Conservation (phyloP, 768 basidiomycete genomes). For the Mrakia blollopis region DNA sequence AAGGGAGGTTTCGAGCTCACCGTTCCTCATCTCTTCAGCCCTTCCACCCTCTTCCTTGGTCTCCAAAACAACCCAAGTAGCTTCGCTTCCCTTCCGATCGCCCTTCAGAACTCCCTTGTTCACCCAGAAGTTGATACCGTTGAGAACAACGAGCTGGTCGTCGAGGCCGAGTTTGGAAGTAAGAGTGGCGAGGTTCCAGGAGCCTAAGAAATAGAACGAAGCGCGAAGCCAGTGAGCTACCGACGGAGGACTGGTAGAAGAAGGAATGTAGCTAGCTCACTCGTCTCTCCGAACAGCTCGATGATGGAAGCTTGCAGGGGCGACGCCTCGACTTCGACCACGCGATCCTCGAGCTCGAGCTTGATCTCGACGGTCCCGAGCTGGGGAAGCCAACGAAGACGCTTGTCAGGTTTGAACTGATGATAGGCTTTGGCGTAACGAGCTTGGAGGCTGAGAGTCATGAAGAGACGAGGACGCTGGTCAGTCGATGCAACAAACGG, state of each 20-base stretch:
- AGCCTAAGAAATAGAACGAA: slow-evolving; percentile 4
- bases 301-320: slow-evolving; percentile 88
- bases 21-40: slow-evolving; percentile 25
- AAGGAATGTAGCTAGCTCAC: slow-evolving; percentile 48
- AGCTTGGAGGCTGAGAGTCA: not conserved
- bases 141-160: slow-evolving; percentile 28
- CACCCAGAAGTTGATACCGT: slow-evolving; percentile 36
- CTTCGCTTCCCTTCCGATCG: slow-evolving; percentile 27
- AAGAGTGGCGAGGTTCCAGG: slow-evolving; percentile 17
- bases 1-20: not conserved
- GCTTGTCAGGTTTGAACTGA: slow-evolving; percentile 88
- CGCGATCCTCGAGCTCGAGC: slow-evolving; percentile 75
- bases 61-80: slow-evolving; percentile 38
- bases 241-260: not conserved
- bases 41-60: slow-evolving; percentile 37
- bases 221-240: not conserved
- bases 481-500: no score
- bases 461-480: not conserved
- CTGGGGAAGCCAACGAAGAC: slow-evolving; percentile 79
- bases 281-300: slow-evolving; percentile 71
- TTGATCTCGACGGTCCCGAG: slow-evolving; percentile 78
- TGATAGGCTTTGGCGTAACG: slow-evolving; percentile 69
- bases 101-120: slow-evolving; percentile 30
- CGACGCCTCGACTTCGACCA: slow-evolving; percentile 65
- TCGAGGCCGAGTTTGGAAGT: not conserved